Evolutionary conservation across 768 basidiomycete genomes (phyloP).

Genomic region (Boletus subparvulus): DNA sequence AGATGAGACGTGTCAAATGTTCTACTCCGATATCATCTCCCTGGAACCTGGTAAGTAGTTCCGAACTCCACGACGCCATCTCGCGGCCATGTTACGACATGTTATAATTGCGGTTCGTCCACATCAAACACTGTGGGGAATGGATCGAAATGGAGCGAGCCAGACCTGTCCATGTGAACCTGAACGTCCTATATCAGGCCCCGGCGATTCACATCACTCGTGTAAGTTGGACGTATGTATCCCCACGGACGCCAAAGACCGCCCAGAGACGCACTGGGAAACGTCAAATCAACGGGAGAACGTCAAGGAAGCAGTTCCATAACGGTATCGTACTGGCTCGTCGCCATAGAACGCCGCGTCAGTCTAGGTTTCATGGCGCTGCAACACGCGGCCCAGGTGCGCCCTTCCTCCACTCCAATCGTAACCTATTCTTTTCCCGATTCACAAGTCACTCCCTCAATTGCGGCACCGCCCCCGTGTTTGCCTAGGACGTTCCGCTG

Average conservation of each 20-base stretch:
- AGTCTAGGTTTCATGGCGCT: slow-evolving; percentile 36
- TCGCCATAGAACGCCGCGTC: slow-evolving; percentile 33
- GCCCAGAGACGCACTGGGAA: slow-evolving; percentile 16
- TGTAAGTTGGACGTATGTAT: neutral
- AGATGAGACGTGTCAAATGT: slow-evolving; percentile 20
- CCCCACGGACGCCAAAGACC: slow-evolving; percentile 21
- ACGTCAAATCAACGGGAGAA: slow-evolving; percentile 24
- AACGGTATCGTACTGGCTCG: slow-evolving; percentile 23
- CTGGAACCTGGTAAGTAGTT: slow-evolving; percentile 1
- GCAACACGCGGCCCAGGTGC: slow-evolving; percentile 35
- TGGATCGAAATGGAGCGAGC: slow-evolving; percentile 4
- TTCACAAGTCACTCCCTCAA: slow-evolving; percentile 15
- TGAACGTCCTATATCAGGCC: slow-evolving; percentile 12
- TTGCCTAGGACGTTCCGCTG: slow-evolving; percentile 2
- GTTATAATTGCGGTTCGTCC: slow-evolving; percentile 10
- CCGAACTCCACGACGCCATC: slow-evolving; percentile 24
- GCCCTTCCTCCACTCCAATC: slow-evolving; percentile 24
- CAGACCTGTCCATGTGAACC: slow-evolving; percentile 18
- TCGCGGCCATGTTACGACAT: slow-evolving; percentile 22
- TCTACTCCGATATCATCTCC: slow-evolving; percentile 11
- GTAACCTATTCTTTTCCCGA: slow-evolving; percentile 21
- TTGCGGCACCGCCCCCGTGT: slow-evolving; percentile 27
- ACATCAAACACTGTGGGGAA: slow-evolving; percentile 18
- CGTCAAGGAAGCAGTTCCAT: slow-evolving; percentile 31
- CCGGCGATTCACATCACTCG: slow-evolving; percentile 7